Evolutionary conservation across 768 basidiomycete genomes (phyloP), one percentile per base, ranked within the genome.

Genomic region (Amanita inopinata): DNA sequence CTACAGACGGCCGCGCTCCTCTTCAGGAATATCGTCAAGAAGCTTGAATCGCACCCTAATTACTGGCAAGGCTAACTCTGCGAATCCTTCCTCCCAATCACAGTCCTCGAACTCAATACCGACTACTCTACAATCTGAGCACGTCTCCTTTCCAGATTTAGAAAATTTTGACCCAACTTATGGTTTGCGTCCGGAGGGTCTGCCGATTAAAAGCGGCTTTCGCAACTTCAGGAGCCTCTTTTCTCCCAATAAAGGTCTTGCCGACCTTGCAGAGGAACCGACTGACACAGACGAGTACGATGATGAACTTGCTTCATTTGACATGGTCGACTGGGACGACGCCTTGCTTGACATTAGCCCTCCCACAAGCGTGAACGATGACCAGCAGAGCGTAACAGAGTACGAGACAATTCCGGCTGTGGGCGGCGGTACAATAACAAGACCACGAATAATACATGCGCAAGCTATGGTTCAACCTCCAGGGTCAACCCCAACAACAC

Each of bases 141-240:
- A 51, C 22, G 41, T 42, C 28, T 54, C 64, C 40, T 56, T 61
- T 43, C 60, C 64, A 4, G 67, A 69, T 18, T 55, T 91, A 23
- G 92, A 96, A 62, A 80, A 86, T 47, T 96, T 87, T 59, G 94
- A 98, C 54, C 94, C 92, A 0, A 97, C 94, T 0, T 97, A 99
- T 55, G 94, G 94, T 11, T 66, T 98, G 9, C 82, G 94, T 18
- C 90, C 91, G 0, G 93, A 97, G 55, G 86, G 88, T 1, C 67
- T 94, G 1, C 92, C 92, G 0, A 72, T 74, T 1, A 93, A 90
- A 62, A 83, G 82, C 46, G 74, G 80, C 3, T 96, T 93, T 59
- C 70, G 73, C 33, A 74, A 74, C 5, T 92, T 96, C 50, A 78
- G 83, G 15, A 76, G 72, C 28, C 64, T 93, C 6, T 93, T 86